Base-by-base conservation (phyloP, 331 rosid genomes). In the Malus hybrid region DNA sequence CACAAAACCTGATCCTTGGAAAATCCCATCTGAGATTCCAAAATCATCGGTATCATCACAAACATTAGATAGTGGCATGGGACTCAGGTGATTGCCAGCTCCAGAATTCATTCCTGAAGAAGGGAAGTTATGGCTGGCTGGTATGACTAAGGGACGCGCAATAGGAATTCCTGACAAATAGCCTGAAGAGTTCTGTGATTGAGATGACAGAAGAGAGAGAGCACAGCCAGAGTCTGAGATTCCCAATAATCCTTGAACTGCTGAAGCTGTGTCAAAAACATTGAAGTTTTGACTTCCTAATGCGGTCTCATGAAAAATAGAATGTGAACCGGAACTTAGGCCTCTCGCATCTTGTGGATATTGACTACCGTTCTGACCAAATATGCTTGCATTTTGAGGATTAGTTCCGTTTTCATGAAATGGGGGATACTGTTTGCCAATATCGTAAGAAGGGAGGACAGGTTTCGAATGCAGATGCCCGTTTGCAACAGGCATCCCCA, bases 191-290 rank as follows among this genome's bases (percentile, higher is more conserved):
- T 78, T 88, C 57, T 87, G 93, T 74, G 96, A 82, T 36, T 91
- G 96, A 63, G 96, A 86, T 91, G 98, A 91, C 98, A 93, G 98
- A 93, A 91, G 96, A 93, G 98, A 93, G 98, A 80, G 96, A 91
- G 93, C 98, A 89, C 88, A 81, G 74, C 89, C 86, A 15, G 97
- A 79, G 82, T 84, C 86, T 16, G 93, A 79, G 60, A 85, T 83
- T 76, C 88, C 89, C 6, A 85, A 83, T 46, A 91, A 78, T 68
- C 84, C 90, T 61, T 81, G 97, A 74, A 87, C 64, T 32, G 84
- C 80, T 70, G 97, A 79, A 59, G 88, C 64, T 55, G 87, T 80
- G 79, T 84, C 77, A 60, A 84, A 85, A 76, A 76, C 86, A 82
- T 86, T 85, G 75, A 86, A 93, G 56, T 80, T 89, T 75, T 86